phyloP scores from a whole-genome alignment of 2,329 filamentous ascomycete species.

The Clonostachys byssicola region DNA sequence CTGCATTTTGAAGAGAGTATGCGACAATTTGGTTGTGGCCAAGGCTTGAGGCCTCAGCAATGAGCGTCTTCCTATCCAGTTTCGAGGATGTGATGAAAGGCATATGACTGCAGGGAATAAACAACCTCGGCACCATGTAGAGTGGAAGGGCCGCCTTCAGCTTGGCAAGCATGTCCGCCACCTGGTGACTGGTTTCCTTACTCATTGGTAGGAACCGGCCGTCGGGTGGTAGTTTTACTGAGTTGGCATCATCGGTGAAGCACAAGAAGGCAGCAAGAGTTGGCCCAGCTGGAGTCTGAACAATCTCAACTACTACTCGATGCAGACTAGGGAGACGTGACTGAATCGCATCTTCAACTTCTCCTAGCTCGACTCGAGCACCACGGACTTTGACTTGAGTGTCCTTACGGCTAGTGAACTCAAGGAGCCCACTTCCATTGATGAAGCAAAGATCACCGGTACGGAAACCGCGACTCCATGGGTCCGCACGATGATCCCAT shows the following conservation, averaged over 20 bases:
- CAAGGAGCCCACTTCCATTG: conserved; percentile 23
- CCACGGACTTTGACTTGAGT: conserved; percentile 52
- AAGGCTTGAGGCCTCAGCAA: conserved; percentile 1
- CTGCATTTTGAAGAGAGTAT: conserved; percentile 16
- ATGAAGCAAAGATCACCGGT: conserved; percentile 4
- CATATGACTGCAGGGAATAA: conserved; percentile 32
- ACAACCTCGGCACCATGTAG: conserved; percentile 37
- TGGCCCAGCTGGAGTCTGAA: conserved; percentile 32
- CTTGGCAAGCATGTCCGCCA: conserved; percentile 2
- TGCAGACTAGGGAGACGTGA: neutral
- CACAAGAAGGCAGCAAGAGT: conserved; percentile 35
- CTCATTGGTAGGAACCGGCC: neutral
- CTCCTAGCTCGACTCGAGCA: conserved; percentile 34
- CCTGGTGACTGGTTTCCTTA: neutral
- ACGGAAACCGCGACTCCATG: conserved; percentile 2
- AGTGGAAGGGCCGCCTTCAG: conserved; percentile 12
- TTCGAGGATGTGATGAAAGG: conserved; percentile 36
- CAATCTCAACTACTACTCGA: conserved; percentile 29
- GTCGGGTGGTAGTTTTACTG: neutral
- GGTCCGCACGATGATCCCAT: conserved; percentile 5
- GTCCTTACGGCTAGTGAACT: conserved; percentile 45
- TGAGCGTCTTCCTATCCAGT: conserved; percentile 14
- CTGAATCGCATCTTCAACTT: conserved; percentile 6
- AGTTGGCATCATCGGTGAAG: conserved; percentile 2
- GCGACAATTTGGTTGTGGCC: conserved; percentile 5